Evolutionary conservation across 2,329 filamentous ascomycete species (phyloP), one percentile per base, ranked within the genome.

Genomic region (Parascedosporium putredinis): DNA sequence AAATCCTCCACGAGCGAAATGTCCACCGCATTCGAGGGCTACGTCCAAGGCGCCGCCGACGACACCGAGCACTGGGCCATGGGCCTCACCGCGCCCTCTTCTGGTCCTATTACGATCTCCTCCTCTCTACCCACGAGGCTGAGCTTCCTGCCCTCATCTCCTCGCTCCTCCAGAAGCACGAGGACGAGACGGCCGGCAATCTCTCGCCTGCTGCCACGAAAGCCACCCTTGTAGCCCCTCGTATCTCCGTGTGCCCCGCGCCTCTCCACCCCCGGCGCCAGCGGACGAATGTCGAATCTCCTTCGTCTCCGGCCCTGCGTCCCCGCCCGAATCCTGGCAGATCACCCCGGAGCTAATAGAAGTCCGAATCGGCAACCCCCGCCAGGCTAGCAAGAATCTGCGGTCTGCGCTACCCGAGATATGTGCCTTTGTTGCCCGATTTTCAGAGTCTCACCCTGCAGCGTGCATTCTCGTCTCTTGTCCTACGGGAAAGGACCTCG

Each of bases 1-100:
- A 75, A 84, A 14, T 81, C 89, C 1, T 68, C 69, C 2, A 84
- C 81, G 10, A 80, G 78, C 3, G 87, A 91, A 62, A 60, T 62
- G 25, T 72, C 71, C 2, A 84, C 82, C 20, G 79, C 76, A 0
- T 49, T 49, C 25, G 84, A 87, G 61, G 62, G 66, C 3, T 98
- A 98, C 61, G 84, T 98, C 52, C 93, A 97, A 66, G 93, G 93
- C 47, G 91, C 91, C 1, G 93, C 86, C 2, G 93, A 98, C 64
- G 93, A 98, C 63, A 88, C 86, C 10, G 93, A 98, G 70, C 88
- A 87, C 57, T 98, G 93, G 93, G 84, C 89, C 1, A 70, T 78
- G 49, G 88, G 88, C 0, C 75, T 97, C 14, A 93, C 86, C 1
- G 80, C 91, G 63, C 70, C 0, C 55, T 91, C 0, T 98, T 95